Conservation (phyloP, 441 rosid genomes). For the Euphorbia neoarborescens region DNA sequence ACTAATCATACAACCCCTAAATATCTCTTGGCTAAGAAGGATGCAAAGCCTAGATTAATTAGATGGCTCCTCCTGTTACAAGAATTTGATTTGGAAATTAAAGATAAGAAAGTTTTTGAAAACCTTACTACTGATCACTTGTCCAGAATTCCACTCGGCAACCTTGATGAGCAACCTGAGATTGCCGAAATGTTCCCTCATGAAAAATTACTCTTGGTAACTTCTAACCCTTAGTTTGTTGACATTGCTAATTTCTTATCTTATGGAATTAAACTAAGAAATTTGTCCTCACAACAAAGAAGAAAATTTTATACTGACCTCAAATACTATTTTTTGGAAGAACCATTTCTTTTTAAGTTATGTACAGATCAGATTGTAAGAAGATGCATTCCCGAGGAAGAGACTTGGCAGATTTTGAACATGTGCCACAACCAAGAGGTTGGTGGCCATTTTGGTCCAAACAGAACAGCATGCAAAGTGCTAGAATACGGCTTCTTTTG, state of each 20-base stretch:
- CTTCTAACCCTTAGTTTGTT: not conserved
- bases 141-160: not conserved
- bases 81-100: not conserved
- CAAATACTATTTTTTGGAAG: not conserved
- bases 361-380: not conserved
- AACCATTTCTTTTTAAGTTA: not conserved
- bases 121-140: not conserved
- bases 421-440: too few species aligned
- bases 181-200: not conserved
- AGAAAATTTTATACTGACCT: not conserved
- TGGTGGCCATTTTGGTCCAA: not conserved
- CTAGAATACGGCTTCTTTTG: not conserved
- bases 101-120: not conserved
- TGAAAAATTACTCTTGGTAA: too few species aligned
- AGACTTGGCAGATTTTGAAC: too few species aligned
- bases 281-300: not conserved
- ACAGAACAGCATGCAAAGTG: not conserved
- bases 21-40: not conserved
- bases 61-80: not conserved
- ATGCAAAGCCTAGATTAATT: not conserved
- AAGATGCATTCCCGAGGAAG: not conserved
- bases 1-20: not conserved
- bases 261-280: not conserved
- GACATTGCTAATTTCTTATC: not conserved
- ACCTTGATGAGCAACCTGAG: not conserved